Conservation (phyloP, 1,284 basidiomycete species). For the Cutaneotrichosporon cyanovorans region DNA sequence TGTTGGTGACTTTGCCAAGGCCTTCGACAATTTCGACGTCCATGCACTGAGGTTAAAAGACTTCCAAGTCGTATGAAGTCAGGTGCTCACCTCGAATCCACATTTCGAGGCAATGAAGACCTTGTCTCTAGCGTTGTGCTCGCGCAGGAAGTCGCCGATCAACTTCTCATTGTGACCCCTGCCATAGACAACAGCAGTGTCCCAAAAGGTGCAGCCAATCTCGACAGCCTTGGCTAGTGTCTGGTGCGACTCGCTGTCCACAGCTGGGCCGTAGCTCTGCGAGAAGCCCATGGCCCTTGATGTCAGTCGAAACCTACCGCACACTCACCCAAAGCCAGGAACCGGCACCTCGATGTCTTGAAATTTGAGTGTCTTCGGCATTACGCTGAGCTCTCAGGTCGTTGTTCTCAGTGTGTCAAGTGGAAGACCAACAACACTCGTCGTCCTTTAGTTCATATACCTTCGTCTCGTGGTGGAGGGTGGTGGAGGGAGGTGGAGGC, state of each 20-base stretch:
- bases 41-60: background rate
- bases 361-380: slow-evolving; percentile 20
- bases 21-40: slow-evolving; percentile 2
- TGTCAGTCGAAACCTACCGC: background rate
- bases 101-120: slow-evolving; percentile 47
- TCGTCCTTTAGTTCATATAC: too few species aligned
- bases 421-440: too few species aligned
- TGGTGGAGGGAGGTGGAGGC: too few species aligned
- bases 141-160: slow-evolving; percentile 38
- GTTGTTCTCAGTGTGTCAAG: background rate
- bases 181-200: slow-evolving; percentile 35
- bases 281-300: slow-evolving; percentile 27
- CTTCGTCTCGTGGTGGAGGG: too few species aligned
- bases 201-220: slow-evolving; percentile 41
- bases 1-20: slow-evolving; percentile 21
- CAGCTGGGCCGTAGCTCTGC: slow-evolving; percentile 19
- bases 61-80: too few species aligned
- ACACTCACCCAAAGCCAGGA: slow-evolving; percentile 32
- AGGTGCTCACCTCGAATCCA: slow-evolving; percentile 26
- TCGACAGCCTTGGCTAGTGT: slow-evolving; percentile 30
- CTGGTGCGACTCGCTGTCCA: slow-evolving; percentile 21
- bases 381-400: background rate
- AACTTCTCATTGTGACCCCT: slow-evolving; percentile 43
- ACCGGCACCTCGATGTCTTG: slow-evolving; percentile 26
- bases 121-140: slow-evolving; percentile 34